Evolutionary conservation across 305 asterid species (phyloP).

Genomic region (Withania somnifera): DNA sequence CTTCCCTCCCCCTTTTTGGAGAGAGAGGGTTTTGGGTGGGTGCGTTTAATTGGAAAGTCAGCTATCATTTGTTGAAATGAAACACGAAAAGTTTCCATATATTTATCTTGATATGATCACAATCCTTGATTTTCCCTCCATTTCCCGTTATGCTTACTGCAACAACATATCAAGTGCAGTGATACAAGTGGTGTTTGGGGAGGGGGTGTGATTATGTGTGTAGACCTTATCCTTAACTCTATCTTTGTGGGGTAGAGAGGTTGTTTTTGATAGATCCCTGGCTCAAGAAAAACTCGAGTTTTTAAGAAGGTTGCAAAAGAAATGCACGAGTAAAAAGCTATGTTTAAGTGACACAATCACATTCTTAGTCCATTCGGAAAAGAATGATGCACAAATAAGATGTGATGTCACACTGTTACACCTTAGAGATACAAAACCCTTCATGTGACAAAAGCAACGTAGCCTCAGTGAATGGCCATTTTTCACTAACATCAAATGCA

Average conservation of each 20-base stretch:
- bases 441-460: not conserved
- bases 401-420: not conserved
- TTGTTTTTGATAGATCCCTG: not conserved
- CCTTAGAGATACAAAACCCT: not conserved
- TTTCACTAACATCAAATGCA: not conserved
- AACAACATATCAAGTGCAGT: not conserved
- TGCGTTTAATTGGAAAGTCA: not conserved
- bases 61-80: not conserved
- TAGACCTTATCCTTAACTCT: not conserved
- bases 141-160: not conserved
- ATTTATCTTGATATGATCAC: not conserved
- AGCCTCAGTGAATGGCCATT: not conserved
- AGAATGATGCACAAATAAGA: not conserved
- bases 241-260: not conserved
- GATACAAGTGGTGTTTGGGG: not conserved
- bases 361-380: not conserved
- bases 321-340: not conserved
- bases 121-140: not conserved
- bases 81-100: not conserved
- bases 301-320: not conserved
- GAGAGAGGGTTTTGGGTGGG: not conserved
- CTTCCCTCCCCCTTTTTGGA: not conserved
- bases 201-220: not conserved
- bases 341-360: not conserved
- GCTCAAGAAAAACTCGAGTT: not conserved